phyloP scores from a whole-genome alignment of 805 yeast species.

The Ogataea corticis region DNA sequence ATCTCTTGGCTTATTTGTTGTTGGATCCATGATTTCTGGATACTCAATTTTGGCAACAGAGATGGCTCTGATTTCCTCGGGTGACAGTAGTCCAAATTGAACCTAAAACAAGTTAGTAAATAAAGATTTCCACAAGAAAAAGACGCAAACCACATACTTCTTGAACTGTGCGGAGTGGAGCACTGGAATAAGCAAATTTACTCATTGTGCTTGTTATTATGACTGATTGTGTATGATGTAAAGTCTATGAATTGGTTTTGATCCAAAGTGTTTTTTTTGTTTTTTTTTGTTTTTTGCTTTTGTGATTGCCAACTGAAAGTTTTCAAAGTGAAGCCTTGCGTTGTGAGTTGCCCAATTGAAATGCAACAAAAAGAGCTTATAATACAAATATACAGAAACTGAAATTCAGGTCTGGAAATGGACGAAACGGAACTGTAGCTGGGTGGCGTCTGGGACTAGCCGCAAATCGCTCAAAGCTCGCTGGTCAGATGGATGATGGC shows the following conservation, averaged over 20 bases:
- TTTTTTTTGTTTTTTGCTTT: constrained; percentile 14
- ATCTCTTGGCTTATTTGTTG: constrained; percentile 90
- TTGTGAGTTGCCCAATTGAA: constrained; percentile 8
- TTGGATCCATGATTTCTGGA: constrained; percentile 99
- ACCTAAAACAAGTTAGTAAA: constrained; percentile 43
- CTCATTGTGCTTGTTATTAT: constrained; percentile 29
- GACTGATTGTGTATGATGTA: constrained; percentile 10
- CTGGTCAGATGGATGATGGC: constrained; percentile 1
- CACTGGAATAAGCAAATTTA: constrained; percentile 91
- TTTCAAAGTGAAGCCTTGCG: not conserved
- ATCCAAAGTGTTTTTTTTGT: constrained; percentile 7
- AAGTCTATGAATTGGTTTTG: constrained; percentile 8
- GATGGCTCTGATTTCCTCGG: constrained; percentile 96
- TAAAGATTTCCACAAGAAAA: constrained; percentile 3
- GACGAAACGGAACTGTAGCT: constrained; percentile 5
- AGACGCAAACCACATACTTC: constrained; percentile 59
- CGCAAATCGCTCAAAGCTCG: constrained; percentile 3
- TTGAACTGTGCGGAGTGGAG: constrained; percentile 95
- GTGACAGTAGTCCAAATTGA: constrained; percentile 96
- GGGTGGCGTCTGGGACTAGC: constrained; percentile 6
- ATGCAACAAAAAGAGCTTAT: constrained; percentile 11
- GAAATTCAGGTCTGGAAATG: constrained; percentile 5
- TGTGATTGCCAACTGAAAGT: constrained; percentile 6
- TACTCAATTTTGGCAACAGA: constrained; percentile 97
- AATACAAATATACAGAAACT: constrained; percentile 17